A percentile compares a stretch with the other conserved stretches of the same genome.
phyloP scores from a whole-genome alignment of 768 basidiomycete genomes.

The Leccinum sublutescens region DNA sequence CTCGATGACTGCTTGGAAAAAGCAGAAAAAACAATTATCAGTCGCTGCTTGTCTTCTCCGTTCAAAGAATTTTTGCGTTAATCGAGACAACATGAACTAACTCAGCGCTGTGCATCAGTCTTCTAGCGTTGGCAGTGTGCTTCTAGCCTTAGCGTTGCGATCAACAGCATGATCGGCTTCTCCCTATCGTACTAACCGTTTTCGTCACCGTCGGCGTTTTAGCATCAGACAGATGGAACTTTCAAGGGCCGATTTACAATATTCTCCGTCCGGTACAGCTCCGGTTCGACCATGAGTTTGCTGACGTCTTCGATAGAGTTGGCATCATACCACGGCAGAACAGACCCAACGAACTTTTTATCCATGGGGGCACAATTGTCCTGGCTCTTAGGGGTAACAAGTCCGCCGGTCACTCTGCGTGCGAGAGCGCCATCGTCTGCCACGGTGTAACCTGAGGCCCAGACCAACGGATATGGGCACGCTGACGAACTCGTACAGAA shows the following conservation, averaged over 20 bases:
- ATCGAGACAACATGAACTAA: background rate
- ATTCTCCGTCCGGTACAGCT: constrained; percentile 41
- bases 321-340: constrained; percentile 50
- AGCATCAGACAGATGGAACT: background rate
- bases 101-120: constrained; percentile 9
- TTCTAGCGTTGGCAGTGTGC: constrained; percentile 22
- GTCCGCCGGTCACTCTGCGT: constrained; percentile 49
- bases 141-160: constrained; percentile 28
- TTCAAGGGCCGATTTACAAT: constrained; percentile 36
- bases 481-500: background rate
- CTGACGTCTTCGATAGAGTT: constrained; percentile 46
- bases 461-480: constrained; percentile 41
- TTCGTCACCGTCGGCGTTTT: background rate
- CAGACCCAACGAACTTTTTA: constrained; percentile 55
- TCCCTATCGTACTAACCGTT: constrained; percentile 54
- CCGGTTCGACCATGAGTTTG: constrained; percentile 35
- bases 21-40: background rate
- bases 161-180: constrained; percentile 43
- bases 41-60: background rate
- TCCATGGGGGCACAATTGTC: constrained; percentile 38
- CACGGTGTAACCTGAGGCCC: constrained; percentile 61
- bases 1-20: background rate
- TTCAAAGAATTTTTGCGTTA: background rate
- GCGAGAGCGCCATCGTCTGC: constrained; percentile 20
- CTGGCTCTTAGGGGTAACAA: constrained; percentile 58